phyloP scores from a whole-genome alignment of 352 stramenopile genomes.

The Globisporangium polare region DNA sequence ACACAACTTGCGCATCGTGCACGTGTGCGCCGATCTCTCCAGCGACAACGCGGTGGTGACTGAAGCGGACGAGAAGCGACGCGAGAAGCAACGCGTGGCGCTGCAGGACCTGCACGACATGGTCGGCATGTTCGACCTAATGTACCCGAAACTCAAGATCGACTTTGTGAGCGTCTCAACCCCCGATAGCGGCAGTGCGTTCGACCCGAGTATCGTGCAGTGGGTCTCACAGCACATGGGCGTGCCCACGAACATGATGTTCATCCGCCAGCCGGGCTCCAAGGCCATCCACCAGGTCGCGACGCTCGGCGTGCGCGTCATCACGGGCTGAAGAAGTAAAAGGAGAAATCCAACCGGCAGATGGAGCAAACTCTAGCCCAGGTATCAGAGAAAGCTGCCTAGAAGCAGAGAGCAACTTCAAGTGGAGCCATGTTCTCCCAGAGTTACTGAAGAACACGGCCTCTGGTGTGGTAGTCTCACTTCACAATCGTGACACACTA shows the following conservation, averaged over 20 bases:
- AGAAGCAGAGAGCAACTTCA: too few species aligned
- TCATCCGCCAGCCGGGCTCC: conserved; percentile 88
- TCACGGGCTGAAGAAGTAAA: conserved; percentile 56
- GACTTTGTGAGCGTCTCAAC: conserved; percentile 70
- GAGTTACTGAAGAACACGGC: too few species aligned
- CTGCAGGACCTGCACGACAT: conserved; percentile 75
- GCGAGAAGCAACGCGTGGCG: conserved; percentile 30
- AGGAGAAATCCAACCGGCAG: too few species aligned
- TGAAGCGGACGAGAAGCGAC: conserved; percentile 29
- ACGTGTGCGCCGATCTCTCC: conserved; percentile 55
- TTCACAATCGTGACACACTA: too few species aligned
- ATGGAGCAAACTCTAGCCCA: too few species aligned
- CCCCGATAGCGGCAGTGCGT: conserved; percentile 21
- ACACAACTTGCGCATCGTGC: conserved; percentile 88
- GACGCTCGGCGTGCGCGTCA: conserved; percentile 83
- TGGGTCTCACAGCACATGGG: conserved; percentile 74
- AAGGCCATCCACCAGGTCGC: conserved; percentile 89
- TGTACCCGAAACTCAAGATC: conserved; percentile 93
- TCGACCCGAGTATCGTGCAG: conserved; percentile 82
- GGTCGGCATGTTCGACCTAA: conserved; percentile 77
- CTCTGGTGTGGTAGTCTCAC: too few species aligned
- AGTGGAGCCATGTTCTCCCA: too few species aligned
- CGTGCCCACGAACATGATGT: conserved; percentile 92
- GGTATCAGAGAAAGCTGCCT: too few species aligned
- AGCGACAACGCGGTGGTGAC: conserved; percentile 27